phyloP scores from a whole-genome alignment of 2,329 filamentous ascomycete species.

The Hirsutella rhossiliensis region DNA sequence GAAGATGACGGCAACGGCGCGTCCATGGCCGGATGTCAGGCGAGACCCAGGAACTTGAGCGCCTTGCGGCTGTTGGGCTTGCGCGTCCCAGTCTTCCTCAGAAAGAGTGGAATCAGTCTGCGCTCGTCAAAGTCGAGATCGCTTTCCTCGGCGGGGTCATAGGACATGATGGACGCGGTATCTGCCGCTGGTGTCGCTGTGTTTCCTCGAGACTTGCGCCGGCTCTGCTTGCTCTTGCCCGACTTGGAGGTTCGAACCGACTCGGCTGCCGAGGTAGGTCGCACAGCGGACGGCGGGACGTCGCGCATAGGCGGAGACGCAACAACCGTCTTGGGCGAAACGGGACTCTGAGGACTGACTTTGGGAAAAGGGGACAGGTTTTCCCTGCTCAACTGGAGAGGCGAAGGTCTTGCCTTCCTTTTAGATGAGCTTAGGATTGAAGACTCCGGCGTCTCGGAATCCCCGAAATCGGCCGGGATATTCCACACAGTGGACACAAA shows the following conservation, averaged over 20 bases:
- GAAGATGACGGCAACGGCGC: not conserved
- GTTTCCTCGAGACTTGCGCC: slow-evolving; percentile 14
- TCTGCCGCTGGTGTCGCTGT: slow-evolving; percentile 9
- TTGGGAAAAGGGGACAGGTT: slow-evolving; percentile 18
- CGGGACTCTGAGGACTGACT: slow-evolving; percentile 9
- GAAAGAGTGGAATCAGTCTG: slow-evolving; percentile 38
- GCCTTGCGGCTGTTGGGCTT: slow-evolving; percentile 37
- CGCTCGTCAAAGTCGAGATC: slow-evolving; percentile 36
- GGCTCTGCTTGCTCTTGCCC: slow-evolving; percentile 15
- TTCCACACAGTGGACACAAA: slow-evolving; percentile 42
- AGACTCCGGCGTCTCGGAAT: slow-evolving; percentile 32
- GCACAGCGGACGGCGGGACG: slow-evolving; percentile 3
- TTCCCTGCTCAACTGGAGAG: slow-evolving; percentile 11
- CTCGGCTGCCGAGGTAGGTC: slow-evolving; percentile 6
- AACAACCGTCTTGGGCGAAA: slow-evolving; percentile 5
- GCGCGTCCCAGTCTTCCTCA: slow-evolving; percentile 19
- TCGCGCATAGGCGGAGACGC: slow-evolving; percentile 1
- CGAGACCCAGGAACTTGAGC: slow-evolving; percentile 39
- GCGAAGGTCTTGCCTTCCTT: slow-evolving; percentile 11
- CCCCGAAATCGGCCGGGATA: slow-evolving; percentile 17
- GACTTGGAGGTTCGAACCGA: slow-evolving; percentile 17
- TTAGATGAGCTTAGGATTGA: slow-evolving; percentile 8
- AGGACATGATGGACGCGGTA: slow-evolving; percentile 18
- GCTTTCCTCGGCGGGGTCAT: slow-evolving; percentile 26
- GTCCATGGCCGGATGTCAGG: slow-evolving; percentile 12